These are phyloP conservation scores for Raffaelea ambrosiae DNA, from an alignment of 2,329 filamentous ascomycete species.

Conservation along the genomic window DNA sequence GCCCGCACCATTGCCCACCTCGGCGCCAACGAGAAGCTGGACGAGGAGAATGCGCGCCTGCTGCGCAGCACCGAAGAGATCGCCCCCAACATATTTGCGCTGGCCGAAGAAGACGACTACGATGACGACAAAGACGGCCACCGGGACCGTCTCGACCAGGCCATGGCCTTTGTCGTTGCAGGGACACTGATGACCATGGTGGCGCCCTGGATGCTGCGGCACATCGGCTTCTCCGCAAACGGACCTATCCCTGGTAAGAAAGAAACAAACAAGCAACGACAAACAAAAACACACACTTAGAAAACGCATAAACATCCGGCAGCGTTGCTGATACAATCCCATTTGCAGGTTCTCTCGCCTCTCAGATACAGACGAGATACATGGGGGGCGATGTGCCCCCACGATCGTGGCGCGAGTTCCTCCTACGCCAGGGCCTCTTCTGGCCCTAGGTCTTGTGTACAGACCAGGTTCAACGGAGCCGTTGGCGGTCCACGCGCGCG, in stretches of 20 bases:
- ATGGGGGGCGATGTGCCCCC: not conserved
- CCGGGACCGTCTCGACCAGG: not conserved
- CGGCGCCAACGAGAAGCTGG: not conserved
- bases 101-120: not conserved
- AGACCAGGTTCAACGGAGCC: too few relatives aligned
- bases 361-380: not conserved
- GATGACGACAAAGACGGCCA: not conserved
- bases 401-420: not conserved
- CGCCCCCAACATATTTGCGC: not conserved
- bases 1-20: not conserved
- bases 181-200: not conserved
- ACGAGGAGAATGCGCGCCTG: not conserved
- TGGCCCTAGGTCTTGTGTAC: not conserved
- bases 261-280: not conserved
- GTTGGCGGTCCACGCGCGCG: too few relatives aligned
- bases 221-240: not conserved
- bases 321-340: too few relatives aligned
- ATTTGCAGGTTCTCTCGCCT: not conserved
- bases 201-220: not conserved
- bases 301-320: too few relatives aligned
- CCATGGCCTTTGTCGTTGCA: not conserved
- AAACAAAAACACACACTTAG: too few relatives aligned
- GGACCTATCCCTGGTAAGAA: not conserved
- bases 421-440: constrained; percentile 3
- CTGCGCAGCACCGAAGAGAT: not conserved